Evolutionary conservation across 352 stramenopile genomes (phyloP), one percentile per base, ranked within the genome.

Genomic region (Globisporangium nunn): DNA sequence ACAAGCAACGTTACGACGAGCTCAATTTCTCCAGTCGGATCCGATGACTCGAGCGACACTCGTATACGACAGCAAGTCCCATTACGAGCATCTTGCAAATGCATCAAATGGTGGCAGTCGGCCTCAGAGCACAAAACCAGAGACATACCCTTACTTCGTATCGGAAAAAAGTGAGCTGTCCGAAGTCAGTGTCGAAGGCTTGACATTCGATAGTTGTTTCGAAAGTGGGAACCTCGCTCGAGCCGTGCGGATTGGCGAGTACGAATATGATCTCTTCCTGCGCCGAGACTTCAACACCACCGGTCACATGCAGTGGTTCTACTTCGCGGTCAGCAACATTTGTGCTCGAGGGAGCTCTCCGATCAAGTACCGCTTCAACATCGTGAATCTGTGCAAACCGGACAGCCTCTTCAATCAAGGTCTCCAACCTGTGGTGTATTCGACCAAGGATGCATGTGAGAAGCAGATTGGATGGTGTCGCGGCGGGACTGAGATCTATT

Each of bases 221-320:
- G 93, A 97, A 66, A 95, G 85, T 59, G 92, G 89, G 2, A 98
- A 98, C 50, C 71, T 98, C 12, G 73, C 85, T n/a, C 66, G 71
- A 2, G 85, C 77, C 10, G 81, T 96, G 56, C 88, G 93, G 47
- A 77, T 93, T 10, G 93, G 85, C 2, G 64, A 83, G 28, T 75
- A 58, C 35, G 85, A 97, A 51, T 98, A 98, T 63, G 93, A 98
- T 41, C 71, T 98, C 10, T 71, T 96, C 10, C 54, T 98, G 14
- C 74, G 88, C 4, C 63, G 74, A 0, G 93, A 98, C 64, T 58
- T 95, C 30, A 85, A 97, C 63, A 96, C 85, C 12, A 67, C 52
- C 0, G 76, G 85, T 0, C 77, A 96, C 53, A 95, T 77, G 63
- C 88, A 98, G 68, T 98, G 93, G 93, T 98, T 98, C 55, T 98